Conservation (phyloP, 345 rosid genomes). For the Brassica carinata region DNA sequence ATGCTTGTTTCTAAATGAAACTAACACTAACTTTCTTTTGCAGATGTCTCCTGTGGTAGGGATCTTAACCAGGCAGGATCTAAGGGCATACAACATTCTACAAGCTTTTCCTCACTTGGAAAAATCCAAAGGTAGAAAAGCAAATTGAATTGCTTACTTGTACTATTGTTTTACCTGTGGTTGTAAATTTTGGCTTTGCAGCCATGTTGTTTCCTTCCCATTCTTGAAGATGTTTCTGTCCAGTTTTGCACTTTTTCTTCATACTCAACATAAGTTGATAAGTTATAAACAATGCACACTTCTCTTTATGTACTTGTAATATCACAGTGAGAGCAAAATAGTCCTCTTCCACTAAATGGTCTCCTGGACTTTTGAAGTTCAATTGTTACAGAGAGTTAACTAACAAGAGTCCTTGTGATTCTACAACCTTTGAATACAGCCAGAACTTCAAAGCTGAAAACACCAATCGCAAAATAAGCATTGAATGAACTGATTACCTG, state of each 20-base stretch:
- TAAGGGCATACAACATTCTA: constrained; percentile 68
- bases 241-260: constrained; percentile 47
- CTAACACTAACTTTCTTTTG: constrained; percentile 19
- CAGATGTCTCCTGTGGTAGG: constrained; percentile 75
- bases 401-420: constrained; percentile 10
- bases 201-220: constrained; percentile 23
- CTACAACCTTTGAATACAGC: constrained; percentile 66
- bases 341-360: constrained; percentile 16
- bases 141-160: constrained; percentile 20
- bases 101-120: constrained; percentile 69
- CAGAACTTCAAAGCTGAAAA: constrained; percentile 74
- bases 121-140: constrained; percentile 47
- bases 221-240: constrained; percentile 33
- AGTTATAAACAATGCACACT: not conserved
- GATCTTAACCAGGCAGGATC: constrained; percentile 82
- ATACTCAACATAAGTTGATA: constrained; percentile 28
- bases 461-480: not conserved
- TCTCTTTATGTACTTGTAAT: constrained; percentile 16
- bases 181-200: constrained; percentile 22
- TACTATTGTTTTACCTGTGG: constrained; percentile 21
- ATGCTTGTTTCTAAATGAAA: not conserved
- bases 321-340: constrained; percentile 30
- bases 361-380: constrained; percentile 15
- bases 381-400: constrained; percentile 15
- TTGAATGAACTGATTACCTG: constrained; percentile 33